phyloP scores from a whole-genome alignment of 495 filamentous ascomycete genomes.

The Emericellopsis terricola region DNA sequence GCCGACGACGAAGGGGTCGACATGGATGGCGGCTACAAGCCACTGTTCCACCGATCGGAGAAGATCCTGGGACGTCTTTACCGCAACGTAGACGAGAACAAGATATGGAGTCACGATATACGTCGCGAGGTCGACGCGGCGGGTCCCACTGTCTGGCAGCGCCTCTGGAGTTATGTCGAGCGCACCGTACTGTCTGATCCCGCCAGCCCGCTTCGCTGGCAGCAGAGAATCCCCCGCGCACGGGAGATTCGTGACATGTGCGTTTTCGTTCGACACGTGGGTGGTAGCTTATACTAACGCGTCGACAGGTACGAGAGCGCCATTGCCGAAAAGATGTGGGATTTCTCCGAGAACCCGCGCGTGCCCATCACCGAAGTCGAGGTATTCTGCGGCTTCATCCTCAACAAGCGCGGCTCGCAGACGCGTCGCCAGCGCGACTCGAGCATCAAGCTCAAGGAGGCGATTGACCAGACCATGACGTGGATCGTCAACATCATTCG shows the following conservation, averaged over 20 bases:
- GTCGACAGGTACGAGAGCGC: slow-evolving; percentile 45
- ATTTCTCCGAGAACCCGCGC: slow-evolving; percentile 37
- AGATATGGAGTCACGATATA: slow-evolving; percentile 43
- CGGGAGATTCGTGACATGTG: slow-evolving; percentile 35
- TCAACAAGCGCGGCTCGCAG: slow-evolving; percentile 42
- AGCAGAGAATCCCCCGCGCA: slow-evolving; percentile 9
- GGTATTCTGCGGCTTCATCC: slow-evolving; percentile 55
- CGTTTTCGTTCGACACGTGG: slow-evolving; percentile 9
- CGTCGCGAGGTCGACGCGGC: slow-evolving; percentile 7
- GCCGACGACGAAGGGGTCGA: slow-evolving; percentile 7
- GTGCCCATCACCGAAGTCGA: slow-evolving; percentile 51
- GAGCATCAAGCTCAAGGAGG: slow-evolving; percentile 41
- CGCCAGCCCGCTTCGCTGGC: too few species aligned
- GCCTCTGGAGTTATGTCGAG: too few species aligned
- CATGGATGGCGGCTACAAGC: slow-evolving; percentile 26
- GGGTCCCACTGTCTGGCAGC: slow-evolving; percentile 21
- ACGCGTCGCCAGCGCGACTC: slow-evolving; percentile 44
- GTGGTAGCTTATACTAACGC: too few species aligned
- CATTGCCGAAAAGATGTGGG: slow-evolving; percentile 34
- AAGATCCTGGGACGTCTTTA: slow-evolving; percentile 61
- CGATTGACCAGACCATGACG: slow-evolving; percentile 32
- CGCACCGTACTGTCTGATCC: too few species aligned
- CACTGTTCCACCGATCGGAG: slow-evolving; percentile 43
- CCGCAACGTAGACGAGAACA: slow-evolving; percentile 52
- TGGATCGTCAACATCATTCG: slow-evolving; percentile 25